Base-by-base conservation (phyloP, 2,329 filamentous ascomycete genomes). In the Leptographium flavum region DNA sequence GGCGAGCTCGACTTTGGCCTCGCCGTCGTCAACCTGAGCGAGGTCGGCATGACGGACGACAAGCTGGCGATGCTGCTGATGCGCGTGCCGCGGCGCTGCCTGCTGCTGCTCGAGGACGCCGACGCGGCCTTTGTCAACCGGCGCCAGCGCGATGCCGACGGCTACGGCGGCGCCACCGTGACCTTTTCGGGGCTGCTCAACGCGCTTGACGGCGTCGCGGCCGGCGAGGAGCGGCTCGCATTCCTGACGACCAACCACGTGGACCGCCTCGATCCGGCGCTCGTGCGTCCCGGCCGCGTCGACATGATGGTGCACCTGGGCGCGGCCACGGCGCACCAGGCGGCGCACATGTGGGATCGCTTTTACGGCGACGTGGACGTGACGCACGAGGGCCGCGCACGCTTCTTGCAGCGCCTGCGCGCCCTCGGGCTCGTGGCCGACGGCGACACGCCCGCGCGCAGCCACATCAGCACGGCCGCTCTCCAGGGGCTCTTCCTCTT, bases 211-310 rank as follows among this genome's bases (percentile, higher is more conserved):
- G 92, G 92, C 2, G 79, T 96, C n/a, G 87, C 87, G 7, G 93
- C 88, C 43, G 86, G 87, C 13, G 92, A 96, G 60, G 90, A 96
- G 66, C 77, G 92, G 44, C 84, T 98, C 50, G 79, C 93, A 1
- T 94, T 98, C 62, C 70, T 94, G 50, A 98, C 92, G 2, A 94
- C 90, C 19, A 98, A 98, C 57, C 87, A 95, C 57, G 79, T 94
- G 32, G 87, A 95, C 53, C 75, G 86, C 35, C 73, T 96, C 2
- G 87, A 95, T 56, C 82, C 87, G 49, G 92, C 92, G 4, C 65
- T 98, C 36, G 86, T 96, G 40, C 74, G 92, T 22, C 92, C 92
- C 0, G 92, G 92, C 1, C 76, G 92, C 41, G 87, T 98, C 1
- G 92, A 98, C 62, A 83, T 96, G 81, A 92, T 86, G 53, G 75